Evolutionary conservation across 768 basidiomycete genomes (phyloP).

Genomic region (Mrakia blollopis): DNA sequence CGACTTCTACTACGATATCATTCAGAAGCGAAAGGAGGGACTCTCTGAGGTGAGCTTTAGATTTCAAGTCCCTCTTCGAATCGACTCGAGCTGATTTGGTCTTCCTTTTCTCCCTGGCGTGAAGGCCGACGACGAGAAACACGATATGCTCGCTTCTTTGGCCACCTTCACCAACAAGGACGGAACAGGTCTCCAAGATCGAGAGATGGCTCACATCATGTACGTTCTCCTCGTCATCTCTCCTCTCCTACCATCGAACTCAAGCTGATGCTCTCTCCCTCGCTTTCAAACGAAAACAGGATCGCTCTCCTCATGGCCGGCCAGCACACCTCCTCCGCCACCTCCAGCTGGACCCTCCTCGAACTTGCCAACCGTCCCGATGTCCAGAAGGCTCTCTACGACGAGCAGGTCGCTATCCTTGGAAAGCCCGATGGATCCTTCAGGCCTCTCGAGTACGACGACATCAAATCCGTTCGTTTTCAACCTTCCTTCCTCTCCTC

Average conservation of each 20-base stretch:
- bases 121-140: constrained; percentile 54
- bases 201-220: constrained; percentile 96
- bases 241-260: background rate
- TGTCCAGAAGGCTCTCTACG: constrained; percentile 74
- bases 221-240: background rate
- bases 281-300: background rate
- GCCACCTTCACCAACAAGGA: constrained; percentile 76
- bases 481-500: background rate
- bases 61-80: background rate
- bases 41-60: constrained; percentile 46
- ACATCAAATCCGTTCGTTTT: constrained; percentile 53
- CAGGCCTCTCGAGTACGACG: constrained; percentile 76
- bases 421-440: constrained; percentile 72
- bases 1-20: constrained; percentile 83
- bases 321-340: constrained; percentile 94
- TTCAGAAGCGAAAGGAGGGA: constrained; percentile 61
- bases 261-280: background rate
- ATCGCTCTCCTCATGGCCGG: constrained; percentile 99
- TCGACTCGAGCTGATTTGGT: background rate
- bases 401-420: constrained; percentile 82
- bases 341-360: constrained; percentile 82
- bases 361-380: constrained; percentile 74
- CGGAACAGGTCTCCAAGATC: constrained; percentile 70
- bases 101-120: constrained; percentile 36
- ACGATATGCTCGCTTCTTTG: constrained; percentile 89